These are phyloP conservation scores for Mycena albidolilacea DNA, from an alignment of 768 basidiomycete species.

Conservation along the genomic window DNA sequence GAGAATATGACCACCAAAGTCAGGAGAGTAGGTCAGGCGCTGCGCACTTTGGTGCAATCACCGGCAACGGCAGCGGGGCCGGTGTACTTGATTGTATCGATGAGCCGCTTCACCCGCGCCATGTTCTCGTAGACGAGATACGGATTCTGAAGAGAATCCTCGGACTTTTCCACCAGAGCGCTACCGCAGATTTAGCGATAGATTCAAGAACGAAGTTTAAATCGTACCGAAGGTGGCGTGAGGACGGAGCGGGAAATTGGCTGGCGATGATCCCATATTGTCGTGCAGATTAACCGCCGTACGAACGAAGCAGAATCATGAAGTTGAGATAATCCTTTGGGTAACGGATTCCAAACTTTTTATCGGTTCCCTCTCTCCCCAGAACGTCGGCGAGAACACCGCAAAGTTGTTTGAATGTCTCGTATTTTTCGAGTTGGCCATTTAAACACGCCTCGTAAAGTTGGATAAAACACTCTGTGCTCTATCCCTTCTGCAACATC, in stretches of 20 bases:
- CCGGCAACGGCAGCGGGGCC: conserved; percentile 45
- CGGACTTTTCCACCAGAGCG: conserved; percentile 41
- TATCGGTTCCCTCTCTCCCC: background rate
- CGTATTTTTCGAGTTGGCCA: background rate
- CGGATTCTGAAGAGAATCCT: conserved; percentile 44
- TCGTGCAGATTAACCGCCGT: background rate
- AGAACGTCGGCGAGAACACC: background rate
- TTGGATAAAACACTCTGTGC: background rate
- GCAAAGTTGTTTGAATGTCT: background rate
- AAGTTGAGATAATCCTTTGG: background rate
- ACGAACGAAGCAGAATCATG: background rate
- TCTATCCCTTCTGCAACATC: background rate
- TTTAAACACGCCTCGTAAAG: background rate
- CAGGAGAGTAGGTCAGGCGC: conserved; percentile 44
- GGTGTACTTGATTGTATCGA: conserved; percentile 37
- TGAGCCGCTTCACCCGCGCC: conserved; percentile 44
- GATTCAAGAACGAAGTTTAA: no score
- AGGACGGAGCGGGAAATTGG: background rate
- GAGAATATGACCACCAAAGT: conserved; percentile 43
- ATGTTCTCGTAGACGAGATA: conserved; percentile 46
- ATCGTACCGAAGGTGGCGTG: conserved; percentile 1
- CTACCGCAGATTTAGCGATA: background rate
- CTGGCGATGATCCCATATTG: background rate
- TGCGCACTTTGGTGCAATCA: conserved; percentile 49
- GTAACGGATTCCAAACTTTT: background rate